Conservation (phyloP, 768 basidiomycete species). For the Scleroderma citrinum region DNA sequence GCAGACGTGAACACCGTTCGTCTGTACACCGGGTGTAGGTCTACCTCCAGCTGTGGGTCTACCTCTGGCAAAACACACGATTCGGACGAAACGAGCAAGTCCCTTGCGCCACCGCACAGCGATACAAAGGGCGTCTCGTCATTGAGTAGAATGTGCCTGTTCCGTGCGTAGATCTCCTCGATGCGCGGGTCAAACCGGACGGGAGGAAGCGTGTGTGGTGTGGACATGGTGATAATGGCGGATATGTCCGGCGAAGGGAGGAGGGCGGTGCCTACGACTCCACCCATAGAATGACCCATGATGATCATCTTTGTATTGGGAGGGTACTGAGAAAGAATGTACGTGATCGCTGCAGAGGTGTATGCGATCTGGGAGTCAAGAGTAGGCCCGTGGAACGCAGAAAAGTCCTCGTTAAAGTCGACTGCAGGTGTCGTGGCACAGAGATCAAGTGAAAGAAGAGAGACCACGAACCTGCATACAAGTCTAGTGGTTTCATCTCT, state of each 20-base stretch:
- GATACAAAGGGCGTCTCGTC: constrained; percentile 70
- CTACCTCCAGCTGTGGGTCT: background rate
- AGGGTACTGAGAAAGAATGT: constrained; percentile 76
- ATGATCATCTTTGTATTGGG: constrained; percentile 59
- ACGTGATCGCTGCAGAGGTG: constrained; percentile 60
- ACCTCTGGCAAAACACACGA: constrained; percentile 57
- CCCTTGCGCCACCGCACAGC: constrained; percentile 87
- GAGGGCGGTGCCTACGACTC: constrained; percentile 79
- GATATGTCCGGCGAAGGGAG: constrained; percentile 64
- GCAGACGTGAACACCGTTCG: constrained; percentile 79
- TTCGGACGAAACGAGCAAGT: constrained; percentile 90
- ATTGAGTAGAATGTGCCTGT: constrained; percentile 33
- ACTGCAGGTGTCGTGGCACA: constrained; percentile 30
- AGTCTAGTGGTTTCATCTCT: constrained; percentile 58
- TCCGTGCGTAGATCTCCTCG: constrained; percentile 60
- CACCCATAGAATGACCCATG: constrained; percentile 97
- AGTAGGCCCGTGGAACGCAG: constrained; percentile 90
- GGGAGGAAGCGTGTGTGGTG: constrained; percentile 85
- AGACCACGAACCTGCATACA: constrained; percentile 67
- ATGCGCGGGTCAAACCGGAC: constrained; percentile 81
- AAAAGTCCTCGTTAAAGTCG: constrained; percentile 96
- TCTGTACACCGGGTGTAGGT: constrained; percentile 42
- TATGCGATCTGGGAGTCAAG: constrained; percentile 78
- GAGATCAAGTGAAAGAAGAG: background rate
- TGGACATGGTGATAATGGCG: constrained; percentile 91